These are phyloP conservation scores for Tolypocladium ovalisporum DNA, from an alignment of 2,329 filamentous ascomycete genomes.

Conservation along the genomic window DNA sequence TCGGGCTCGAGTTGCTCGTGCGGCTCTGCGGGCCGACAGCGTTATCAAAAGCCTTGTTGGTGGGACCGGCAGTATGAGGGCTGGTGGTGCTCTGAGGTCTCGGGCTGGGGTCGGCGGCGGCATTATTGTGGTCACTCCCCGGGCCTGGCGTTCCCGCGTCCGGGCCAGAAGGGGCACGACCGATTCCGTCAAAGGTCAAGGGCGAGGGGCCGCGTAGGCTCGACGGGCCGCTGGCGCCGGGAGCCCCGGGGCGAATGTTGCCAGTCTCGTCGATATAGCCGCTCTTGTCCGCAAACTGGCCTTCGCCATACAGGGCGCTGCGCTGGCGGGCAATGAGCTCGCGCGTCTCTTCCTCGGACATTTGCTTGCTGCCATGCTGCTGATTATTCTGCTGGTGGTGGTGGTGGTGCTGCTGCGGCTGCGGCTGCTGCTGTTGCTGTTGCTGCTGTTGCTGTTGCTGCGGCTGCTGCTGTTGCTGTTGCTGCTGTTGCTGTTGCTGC, in stretches of 20 bases:
- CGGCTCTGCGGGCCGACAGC: conserved; percentile 49
- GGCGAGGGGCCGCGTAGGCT: conserved; percentile 70
- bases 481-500: not conserved
- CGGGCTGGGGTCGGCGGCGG: conserved; percentile 41
- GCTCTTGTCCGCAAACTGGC: conserved; percentile 54
- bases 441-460: conserved; percentile 31
- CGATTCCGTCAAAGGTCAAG: conserved; percentile 57
- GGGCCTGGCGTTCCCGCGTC: conserved; percentile 29
- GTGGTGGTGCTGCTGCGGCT: not conserved
- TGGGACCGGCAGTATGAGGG: conserved; percentile 51
- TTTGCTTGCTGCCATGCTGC: conserved; percentile 51
- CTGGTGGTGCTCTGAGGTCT: conserved; percentile 80
- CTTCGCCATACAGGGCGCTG: conserved; percentile 81
- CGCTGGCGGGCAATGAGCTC: conserved; percentile 94
- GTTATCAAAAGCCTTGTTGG: conserved; percentile 52
- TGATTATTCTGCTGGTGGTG: not conserved
- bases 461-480: not conserved
- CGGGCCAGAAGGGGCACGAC: conserved; percentile 24
- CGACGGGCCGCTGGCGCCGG: conserved; percentile 51
- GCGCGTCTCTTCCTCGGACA: conserved; percentile 93
- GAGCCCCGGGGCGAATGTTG: conserved; percentile 51
- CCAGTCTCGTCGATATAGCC: conserved; percentile 60
- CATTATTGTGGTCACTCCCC: conserved; percentile 24
- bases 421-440: conserved; percentile 22
- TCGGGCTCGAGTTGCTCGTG: conserved; percentile 74